Evolutionary conservation across 768 basidiomycete species (phyloP).

Genomic region (Calvatia gigantea): DNA sequence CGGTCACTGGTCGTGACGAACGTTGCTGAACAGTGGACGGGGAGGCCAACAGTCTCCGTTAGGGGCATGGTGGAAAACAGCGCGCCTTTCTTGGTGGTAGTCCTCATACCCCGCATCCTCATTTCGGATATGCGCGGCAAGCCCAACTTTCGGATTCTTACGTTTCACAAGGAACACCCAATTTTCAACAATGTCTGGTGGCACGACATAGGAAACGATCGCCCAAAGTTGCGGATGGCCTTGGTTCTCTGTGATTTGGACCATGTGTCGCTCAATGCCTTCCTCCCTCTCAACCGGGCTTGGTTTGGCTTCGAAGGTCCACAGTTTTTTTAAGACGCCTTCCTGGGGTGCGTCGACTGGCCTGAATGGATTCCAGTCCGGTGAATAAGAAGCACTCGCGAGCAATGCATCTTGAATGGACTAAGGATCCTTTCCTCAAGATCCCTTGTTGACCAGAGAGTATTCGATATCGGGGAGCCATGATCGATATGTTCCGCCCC

Average conservation of each 20-base stretch:
- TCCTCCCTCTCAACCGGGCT: not conserved
- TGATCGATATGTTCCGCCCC: not conserved
- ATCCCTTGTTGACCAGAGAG: not conserved
- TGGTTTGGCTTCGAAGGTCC: not conserved
- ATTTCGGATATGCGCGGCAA: slow-evolving; percentile 7
- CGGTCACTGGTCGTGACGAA: slow-evolving; percentile 46
- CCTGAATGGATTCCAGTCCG: slow-evolving; percentile 2
- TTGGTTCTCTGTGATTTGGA: not conserved
- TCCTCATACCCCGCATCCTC: slow-evolving; percentile 3
- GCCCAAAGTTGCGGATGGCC: not conserved
- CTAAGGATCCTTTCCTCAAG: not conserved
- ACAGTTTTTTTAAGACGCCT: not conserved
- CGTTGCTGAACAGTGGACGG: slow-evolving; percentile 43
- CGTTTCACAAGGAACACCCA: not conserved
- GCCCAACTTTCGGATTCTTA: not conserved
- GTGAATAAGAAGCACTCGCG: slow-evolving; percentile 7
- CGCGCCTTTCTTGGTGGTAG: slow-evolving; percentile 12
- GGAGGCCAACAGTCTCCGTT: slow-evolving; percentile 33
- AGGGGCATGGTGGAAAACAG: slow-evolving; percentile 45
- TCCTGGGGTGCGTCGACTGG: not conserved
- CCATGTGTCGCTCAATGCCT: not conserved
- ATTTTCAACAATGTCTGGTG: not conserved
- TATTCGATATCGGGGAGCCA: not conserved
- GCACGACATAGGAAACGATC: not conserved
- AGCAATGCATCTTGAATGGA: not conserved